phyloP scores from a whole-genome alignment of 441 rosid species.

The Hypseocharis bilobata region DNA sequence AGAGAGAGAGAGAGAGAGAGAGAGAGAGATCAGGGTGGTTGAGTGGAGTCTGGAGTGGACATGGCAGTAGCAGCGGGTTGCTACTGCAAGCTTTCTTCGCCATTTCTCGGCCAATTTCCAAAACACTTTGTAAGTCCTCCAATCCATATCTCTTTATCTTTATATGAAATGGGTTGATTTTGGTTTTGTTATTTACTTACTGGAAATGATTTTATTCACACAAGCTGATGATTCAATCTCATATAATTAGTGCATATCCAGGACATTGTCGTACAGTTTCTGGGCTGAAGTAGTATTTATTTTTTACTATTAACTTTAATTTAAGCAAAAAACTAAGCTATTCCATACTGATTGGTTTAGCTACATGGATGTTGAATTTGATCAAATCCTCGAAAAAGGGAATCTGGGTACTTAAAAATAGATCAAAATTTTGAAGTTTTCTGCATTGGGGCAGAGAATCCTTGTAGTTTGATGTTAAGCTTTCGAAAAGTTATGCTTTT shows the following conservation, averaged over 20 bases:
- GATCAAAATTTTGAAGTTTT: background rate
- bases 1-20: background rate
- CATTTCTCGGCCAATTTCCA: constrained; percentile 41
- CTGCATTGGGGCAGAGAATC: background rate
- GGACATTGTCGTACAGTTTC: too few relatives aligned
- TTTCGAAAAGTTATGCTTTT: background rate
- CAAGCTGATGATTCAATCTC: too few relatives aligned
- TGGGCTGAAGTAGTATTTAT: background rate
- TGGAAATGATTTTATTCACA: background rate
- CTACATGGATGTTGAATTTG: background rate
- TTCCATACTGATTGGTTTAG: background rate
- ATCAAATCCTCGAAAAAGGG: background rate
- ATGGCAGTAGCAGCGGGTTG: constrained; percentile 39
- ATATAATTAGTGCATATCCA: too few relatives aligned
- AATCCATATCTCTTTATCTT: background rate
- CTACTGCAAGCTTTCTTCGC: constrained; percentile 49
- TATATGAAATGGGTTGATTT: background rate
- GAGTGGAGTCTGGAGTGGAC: constrained; percentile 25
- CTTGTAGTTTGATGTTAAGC: background rate
- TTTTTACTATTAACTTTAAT: background rate
- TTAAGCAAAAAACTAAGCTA: background rate
- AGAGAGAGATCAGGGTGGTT: background rate
- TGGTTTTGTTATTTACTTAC: background rate
- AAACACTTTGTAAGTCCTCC: constrained; percentile 35
- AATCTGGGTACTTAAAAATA: background rate